Evolutionary conservation across 768 basidiomycete genomes (phyloP).

Genomic region (Phylloporus sp.): DNA sequence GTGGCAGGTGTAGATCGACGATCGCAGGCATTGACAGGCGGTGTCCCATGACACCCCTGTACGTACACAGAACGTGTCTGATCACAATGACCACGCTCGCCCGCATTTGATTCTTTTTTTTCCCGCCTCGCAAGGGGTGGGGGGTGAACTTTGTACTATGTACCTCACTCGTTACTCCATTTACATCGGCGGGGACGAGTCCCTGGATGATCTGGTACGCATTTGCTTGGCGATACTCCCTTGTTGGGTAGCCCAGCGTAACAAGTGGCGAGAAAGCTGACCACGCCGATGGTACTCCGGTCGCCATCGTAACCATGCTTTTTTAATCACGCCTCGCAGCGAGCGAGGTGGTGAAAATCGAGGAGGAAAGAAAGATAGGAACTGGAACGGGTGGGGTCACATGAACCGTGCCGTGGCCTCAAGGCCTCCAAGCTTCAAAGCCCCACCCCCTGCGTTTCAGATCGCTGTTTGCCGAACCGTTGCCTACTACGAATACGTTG

Average conservation of each 20-base stretch:
- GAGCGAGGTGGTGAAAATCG: not conserved
- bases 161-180: constrained; percentile 14
- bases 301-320: constrained; percentile 26
- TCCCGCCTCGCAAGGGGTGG: constrained; percentile 1
- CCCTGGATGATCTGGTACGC: constrained; percentile 3
- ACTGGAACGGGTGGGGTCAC: not conserved
- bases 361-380: not conserved
- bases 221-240: constrained; percentile 1
- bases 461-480: constrained; percentile 3
- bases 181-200: constrained; percentile 1
- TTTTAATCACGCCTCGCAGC: constrained; percentile 10
- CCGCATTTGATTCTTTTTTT: constrained; percentile 6
- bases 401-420: not conserved
- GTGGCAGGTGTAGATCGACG: no score
- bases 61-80: constrained; percentile 4
- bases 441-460: constrained; percentile 4
- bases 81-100: constrained; percentile 9
- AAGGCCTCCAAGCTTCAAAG: not conserved
- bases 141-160: constrained; percentile 20
- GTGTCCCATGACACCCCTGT: no score
- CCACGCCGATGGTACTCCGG: constrained; percentile 27
- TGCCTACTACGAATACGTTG: not conserved
- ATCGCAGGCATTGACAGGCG: no score
- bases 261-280: constrained; percentile 19
- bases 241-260: not conserved